Evolutionary conservation across 1,139 yeast species (phyloP), one percentile per base, ranked within the genome.

Genomic region (Pichia sp.): DNA sequence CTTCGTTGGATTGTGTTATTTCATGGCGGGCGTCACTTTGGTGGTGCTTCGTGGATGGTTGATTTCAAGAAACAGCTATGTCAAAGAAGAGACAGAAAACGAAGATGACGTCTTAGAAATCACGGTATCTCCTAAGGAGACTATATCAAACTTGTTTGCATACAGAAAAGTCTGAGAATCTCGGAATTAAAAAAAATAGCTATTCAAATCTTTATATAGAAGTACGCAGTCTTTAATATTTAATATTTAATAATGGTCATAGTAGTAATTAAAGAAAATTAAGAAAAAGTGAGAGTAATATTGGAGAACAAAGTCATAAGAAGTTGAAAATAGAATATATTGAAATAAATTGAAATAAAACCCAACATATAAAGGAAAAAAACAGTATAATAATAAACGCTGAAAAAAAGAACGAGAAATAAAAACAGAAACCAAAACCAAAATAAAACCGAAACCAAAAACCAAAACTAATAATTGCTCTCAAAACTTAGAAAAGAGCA

Each of bases 1-100:
- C 3, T 82, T 80, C 65, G 78, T 82, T 26, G 86, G 86, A 0
- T 66, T 70, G 4, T 70, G 79, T 4, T 81, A 78, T 62, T 54
- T 77, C n/a, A 79, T 68, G 1, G 75, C 80, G 44, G 72, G 78
- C 0, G 23, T 70, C 1, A 49, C 66, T 5, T 63, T 79, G 47
- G 64, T 78, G 49, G 40, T 78, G 1, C 59, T 79, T 49, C 70
- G 86, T 61, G 83, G 81, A 0, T 80, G 77, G 69, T 55, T 81
- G 7, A 71, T 76, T 44, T 78, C 78, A 8, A 71, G 85, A 60
- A 80, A 79, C 60, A 59, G 58, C n/a, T 59, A 69, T 5, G 61
- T 67, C 5, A 49, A 51, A 16, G 57, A 58, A 11, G 30, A 59
- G 4, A 60, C 57, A 26, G 65, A 64, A 32, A 70, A 66, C 40